phyloP scores from a whole-genome alignment of 768 basidiomycete species.

The Tylopilus cervinicoccineus region DNA sequence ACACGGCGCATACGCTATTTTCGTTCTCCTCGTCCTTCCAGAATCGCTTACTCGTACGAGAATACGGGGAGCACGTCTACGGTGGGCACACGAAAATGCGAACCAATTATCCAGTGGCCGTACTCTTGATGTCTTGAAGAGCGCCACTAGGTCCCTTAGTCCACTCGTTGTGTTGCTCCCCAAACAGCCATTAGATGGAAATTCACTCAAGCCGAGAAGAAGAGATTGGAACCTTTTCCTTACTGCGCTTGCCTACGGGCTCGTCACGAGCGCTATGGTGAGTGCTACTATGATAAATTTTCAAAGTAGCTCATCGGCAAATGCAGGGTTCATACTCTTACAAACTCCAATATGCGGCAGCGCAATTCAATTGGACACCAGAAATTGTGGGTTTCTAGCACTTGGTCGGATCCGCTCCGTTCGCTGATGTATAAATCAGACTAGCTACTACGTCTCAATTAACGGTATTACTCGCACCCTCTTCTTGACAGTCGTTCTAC shows the following conservation, averaged over 20 bases:
- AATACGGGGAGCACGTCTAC: slow-evolving; percentile 30
- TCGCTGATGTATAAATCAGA: slow-evolving; percentile 32
- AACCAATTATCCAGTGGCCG: not conserved
- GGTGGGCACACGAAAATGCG: slow-evolving; percentile 11
- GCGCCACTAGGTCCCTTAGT: slow-evolving; percentile 58
- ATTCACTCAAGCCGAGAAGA: slow-evolving; percentile 37
- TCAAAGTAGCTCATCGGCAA: not conserved
- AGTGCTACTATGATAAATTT: slow-evolving; percentile 21
- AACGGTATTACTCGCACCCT: slow-evolving; percentile 51
- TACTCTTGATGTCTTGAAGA: slow-evolving; percentile 29
- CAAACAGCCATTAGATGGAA: slow-evolving; percentile 23
- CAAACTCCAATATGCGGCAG: slow-evolving; percentile 63
- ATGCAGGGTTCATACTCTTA: slow-evolving; percentile 52
- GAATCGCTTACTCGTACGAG: slow-evolving; percentile 64
- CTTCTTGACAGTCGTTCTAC: slow-evolving; percentile 54
- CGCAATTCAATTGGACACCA: slow-evolving; percentile 62
- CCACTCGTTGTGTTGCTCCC: slow-evolving; percentile 70
- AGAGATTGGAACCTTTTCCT: slow-evolving; percentile 67
- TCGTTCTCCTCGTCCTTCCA: slow-evolving; percentile 62
- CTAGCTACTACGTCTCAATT: slow-evolving; percentile 70
- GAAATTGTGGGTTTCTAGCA: slow-evolving; percentile 46
- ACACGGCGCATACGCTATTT: slow-evolving; percentile 46
- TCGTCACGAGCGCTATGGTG: slow-evolving; percentile 42
- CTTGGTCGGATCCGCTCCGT: not conserved
- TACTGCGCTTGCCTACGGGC: slow-evolving; percentile 50